Percentiles rank a stretch among this genome's conserved stretches.
phyloP scores from a whole-genome alignment of 305 asterid species.

The Fraxinus xanthoxyloides region DNA sequence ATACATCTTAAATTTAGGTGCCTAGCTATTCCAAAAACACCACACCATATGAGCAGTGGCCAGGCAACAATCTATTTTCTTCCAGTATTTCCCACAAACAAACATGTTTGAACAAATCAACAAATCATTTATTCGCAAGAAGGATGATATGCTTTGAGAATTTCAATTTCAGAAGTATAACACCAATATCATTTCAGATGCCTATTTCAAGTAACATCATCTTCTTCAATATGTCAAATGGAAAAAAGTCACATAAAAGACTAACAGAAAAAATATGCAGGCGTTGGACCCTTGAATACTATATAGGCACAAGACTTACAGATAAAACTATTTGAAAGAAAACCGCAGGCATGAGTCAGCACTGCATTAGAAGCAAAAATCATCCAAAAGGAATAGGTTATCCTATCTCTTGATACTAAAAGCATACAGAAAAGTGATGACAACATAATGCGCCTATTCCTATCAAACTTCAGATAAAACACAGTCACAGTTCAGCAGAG shows the following conservation, averaged over 20 bases:
- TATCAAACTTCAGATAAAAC: constrained; percentile 82
- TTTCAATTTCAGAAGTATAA: background rate
- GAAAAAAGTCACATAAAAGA: constrained; percentile 14
- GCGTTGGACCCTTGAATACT: constrained; percentile 6
- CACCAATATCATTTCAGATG: background rate
- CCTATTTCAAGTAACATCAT: constrained; percentile 66
- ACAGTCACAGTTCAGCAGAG: constrained; percentile 68
- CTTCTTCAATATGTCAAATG: constrained; percentile 34
- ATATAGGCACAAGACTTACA: constrained; percentile 47
- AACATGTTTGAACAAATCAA: background rate
- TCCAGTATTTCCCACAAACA: background rate
- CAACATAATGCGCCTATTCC: constrained; percentile 71
- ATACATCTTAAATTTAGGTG: too few species aligned
- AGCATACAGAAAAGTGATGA: constrained; percentile 50
- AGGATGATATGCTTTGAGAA: background rate
- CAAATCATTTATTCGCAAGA: background rate
- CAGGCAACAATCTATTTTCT: background rate
- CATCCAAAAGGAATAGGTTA: constrained; percentile 40
- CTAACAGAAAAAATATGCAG: constrained; percentile 7
- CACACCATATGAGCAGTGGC: too few species aligned
- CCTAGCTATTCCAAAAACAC: too few species aligned
- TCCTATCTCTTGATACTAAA: constrained; percentile 56
- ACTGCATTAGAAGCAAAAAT: constrained; percentile 50
- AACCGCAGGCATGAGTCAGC: constrained; percentile 76
- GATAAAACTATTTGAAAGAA: constrained; percentile 90